Evolutionary conservation across 495 filamentous ascomycete species (phyloP).

Genomic region (Bombardia bombarda): DNA sequence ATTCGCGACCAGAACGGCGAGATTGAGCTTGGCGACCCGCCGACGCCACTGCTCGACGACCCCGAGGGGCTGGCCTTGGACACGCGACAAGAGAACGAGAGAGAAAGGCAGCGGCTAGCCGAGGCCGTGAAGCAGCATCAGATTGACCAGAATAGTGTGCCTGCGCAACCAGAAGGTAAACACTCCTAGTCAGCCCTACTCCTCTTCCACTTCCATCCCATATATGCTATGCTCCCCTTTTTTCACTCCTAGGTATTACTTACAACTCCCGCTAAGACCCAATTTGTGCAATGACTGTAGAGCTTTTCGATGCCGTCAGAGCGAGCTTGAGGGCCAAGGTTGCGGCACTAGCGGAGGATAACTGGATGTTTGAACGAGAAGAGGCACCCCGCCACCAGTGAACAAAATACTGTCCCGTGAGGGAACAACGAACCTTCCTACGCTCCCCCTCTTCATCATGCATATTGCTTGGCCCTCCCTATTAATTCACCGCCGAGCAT

Average conservation of each 20-base stretch:
- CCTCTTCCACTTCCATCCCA: constrained; percentile 1
- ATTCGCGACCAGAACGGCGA: constrained; percentile 68
- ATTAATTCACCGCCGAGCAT: neutral
- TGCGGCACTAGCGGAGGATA: constrained; percentile 68
- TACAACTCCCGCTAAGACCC: constrained; percentile 12
- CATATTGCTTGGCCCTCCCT: too few species aligned
- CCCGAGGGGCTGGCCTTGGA: constrained; percentile 42
- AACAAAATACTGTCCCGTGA: too few species aligned
- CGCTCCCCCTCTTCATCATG: neutral
- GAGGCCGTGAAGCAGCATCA: constrained; percentile 50
- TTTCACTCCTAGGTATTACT: neutral
- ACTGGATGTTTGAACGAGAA: constrained; percentile 86
- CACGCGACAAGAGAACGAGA: constrained; percentile 36
- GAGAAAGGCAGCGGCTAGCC: constrained; percentile 39
- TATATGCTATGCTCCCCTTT: constrained; percentile 1
- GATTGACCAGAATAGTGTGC: constrained; percentile 53
- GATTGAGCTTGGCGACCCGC: constrained; percentile 58
- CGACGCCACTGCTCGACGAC: constrained; percentile 45
- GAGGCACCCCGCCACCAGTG: constrained; percentile 32
- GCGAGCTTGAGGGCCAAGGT: constrained; percentile 66
- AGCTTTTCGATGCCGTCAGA: constrained; percentile 63
- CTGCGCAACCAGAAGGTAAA: constrained; percentile 61
- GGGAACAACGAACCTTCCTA: too few species aligned
- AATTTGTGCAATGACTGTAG: constrained; percentile 27
- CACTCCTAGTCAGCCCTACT: neutral